Percentiles rank a stretch among this genome's conserved stretches.
phyloP scores from a whole-genome alignment of 352 stramenopile species.

The Globisporangium recalcitrans region DNA sequence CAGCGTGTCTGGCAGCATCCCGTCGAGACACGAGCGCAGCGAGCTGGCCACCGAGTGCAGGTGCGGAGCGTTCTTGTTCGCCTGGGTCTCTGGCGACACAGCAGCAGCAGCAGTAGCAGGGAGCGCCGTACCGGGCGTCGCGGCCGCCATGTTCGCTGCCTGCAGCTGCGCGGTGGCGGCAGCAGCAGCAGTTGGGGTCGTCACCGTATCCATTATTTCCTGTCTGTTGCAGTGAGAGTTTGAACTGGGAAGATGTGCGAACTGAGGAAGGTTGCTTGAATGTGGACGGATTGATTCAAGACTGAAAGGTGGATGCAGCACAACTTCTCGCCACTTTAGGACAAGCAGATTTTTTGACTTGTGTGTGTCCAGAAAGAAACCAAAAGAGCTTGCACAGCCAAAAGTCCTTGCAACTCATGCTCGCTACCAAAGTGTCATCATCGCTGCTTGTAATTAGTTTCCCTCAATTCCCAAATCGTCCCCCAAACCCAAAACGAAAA shows the following conservation, averaged over 20 bases:
- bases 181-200: not conserved
- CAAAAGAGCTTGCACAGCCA: too few relatives aligned
- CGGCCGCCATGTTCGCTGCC: not conserved
- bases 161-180: not conserved
- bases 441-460: not conserved
- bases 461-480: not conserved
- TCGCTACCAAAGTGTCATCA: too few relatives aligned
- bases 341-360: not conserved
- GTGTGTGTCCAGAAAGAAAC: too few relatives aligned
- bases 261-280: not conserved
- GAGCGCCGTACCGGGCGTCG: not conserved
- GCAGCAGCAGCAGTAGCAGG: not conserved
- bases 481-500: not conserved
- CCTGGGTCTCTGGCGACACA: not conserved
- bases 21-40: conserved; percentile 75
- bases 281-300: not conserved
- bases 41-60: conserved; percentile 79
- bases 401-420: too few relatives aligned
- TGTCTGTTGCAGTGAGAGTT: not conserved
- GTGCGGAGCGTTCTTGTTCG: conserved; percentile 68
- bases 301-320: not conserved
- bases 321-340: too few relatives aligned
- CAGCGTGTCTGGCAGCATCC: conserved; percentile 80
- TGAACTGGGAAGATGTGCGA: not conserved
- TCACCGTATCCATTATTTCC: not conserved